A percentile compares a stretch with the other conserved stretches of the same genome.
These are phyloP conservation scores for Fusarium setosum DNA, from an alignment of 2,329 filamentous ascomycete genomes.

Conservation along the genomic window DNA sequence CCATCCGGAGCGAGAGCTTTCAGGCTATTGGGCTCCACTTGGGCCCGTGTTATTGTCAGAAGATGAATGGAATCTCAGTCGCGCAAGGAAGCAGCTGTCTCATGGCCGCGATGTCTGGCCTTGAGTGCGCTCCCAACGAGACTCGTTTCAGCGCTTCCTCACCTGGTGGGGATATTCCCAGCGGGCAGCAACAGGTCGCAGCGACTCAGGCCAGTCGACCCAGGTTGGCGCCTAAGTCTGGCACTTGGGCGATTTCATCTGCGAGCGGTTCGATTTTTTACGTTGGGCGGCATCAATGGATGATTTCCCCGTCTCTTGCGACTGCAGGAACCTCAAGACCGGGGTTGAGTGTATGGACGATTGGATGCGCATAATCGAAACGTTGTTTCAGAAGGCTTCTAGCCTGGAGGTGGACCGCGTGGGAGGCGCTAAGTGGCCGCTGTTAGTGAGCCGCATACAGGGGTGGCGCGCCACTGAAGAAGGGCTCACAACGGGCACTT, in stretches of 20 bases:
- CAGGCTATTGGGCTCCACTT: slow-evolving; percentile 24
- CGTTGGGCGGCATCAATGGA: slow-evolving; percentile 29
- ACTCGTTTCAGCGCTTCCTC: slow-evolving; percentile 31
- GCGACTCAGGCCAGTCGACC: slow-evolving; percentile 30
- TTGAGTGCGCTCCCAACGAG: slow-evolving; percentile 21
- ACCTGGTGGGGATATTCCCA: slow-evolving; percentile 9
- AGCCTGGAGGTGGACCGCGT: not conserved
- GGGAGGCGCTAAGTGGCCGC: slow-evolving; percentile 19
- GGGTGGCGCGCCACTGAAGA: not conserved
- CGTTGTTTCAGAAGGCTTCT: slow-evolving; percentile 39
- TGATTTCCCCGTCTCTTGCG: slow-evolving; percentile 10
- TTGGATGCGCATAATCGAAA: slow-evolving; percentile 37
- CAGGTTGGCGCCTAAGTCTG: slow-evolving; percentile 36
- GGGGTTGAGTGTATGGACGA: slow-evolving; percentile 35
- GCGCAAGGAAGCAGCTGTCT: slow-evolving; percentile 33
- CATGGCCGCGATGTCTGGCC: slow-evolving; percentile 41
- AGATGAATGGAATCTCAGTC: slow-evolving; percentile 20
- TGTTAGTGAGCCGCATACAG: not conserved
- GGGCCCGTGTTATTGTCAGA: slow-evolving; percentile 7
- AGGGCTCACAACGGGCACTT: too few relatives aligned
- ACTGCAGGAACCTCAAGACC: slow-evolving; percentile 33
- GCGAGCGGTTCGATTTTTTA: slow-evolving; percentile 23
- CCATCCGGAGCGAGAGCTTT: slow-evolving; percentile 14
- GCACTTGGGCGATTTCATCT: slow-evolving; percentile 32
- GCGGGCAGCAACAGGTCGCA: slow-evolving; percentile 33